Evolutionary conservation across 441 rosid species (phyloP).

Genomic region (Syzygium syzygioides): DNA sequence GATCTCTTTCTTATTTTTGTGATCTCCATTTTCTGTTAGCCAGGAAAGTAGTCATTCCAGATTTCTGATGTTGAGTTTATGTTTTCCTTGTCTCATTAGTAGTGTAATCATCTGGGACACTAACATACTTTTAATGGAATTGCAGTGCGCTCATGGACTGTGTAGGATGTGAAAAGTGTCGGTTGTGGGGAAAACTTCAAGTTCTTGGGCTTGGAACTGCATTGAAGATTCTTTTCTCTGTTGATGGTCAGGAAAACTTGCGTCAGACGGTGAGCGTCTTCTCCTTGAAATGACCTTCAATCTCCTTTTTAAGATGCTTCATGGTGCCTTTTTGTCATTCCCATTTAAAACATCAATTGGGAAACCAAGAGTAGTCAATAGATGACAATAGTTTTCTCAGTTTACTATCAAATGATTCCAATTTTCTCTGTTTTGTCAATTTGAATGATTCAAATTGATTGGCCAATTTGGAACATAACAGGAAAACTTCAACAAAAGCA

Average conservation of each 20-base stretch:
- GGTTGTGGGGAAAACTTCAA: slow-evolving; percentile 27
- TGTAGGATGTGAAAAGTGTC: slow-evolving; percentile 25
- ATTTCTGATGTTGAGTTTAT: not conserved
- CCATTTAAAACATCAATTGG: not conserved
- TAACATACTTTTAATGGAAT: not conserved
- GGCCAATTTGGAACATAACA: not conserved
- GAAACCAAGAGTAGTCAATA: not conserved
- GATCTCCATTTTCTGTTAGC: not conserved
- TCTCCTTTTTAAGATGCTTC: slow-evolving; percentile 1
- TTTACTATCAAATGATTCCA: not conserved
- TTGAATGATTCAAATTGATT: not conserved
- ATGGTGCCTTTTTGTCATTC: not conserved
- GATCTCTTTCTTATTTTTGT: not conserved
- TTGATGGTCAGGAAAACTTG: slow-evolving; percentile 9
- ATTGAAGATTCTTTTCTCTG: slow-evolving; percentile 21
- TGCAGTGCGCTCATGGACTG: slow-evolving; percentile 21
- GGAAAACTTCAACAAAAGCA: not conserved
- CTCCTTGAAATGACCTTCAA: not conserved
- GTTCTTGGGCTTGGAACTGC: slow-evolving; percentile 26
- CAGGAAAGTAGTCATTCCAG: not conserved
- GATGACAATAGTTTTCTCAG: not conserved
- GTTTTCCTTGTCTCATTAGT: not conserved
- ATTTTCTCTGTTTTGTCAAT: not conserved
- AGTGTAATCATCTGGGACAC: not conserved
- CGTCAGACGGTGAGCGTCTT: slow-evolving; percentile 9